Base-by-base conservation (phyloP, 192 early-diverging fungal species). In the Coemansia sp. region DNA sequence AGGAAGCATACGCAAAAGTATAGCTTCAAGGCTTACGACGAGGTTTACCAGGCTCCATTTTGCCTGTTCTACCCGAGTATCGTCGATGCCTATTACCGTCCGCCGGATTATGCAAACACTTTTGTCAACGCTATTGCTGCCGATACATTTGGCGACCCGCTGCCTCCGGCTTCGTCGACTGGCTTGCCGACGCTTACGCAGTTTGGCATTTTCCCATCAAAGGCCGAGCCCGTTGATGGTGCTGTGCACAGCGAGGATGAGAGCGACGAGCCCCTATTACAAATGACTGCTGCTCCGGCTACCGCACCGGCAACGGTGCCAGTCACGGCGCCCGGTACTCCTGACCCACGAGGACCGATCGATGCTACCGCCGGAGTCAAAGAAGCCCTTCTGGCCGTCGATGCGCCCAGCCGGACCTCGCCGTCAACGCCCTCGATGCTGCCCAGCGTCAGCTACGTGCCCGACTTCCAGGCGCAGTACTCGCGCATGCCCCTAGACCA, bases 1-100 rank as follows among this genome's bases (percentile, higher is more conserved):
- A 71, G 85, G 12, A 82, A 84, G 36, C 59, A 73, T 7, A 95
- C 95, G 0, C 75, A 73, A 31, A 90, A 92, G 62, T 92, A 90
- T 73, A 88, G 86, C 62, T 85, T 94, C 74, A 97, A 97, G 69
- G 89, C 93, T 1, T 97, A 94, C 48, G 93, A 94, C 64, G 95
- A 95, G 68, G 88, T 87, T 15, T 88, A 91, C 60, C 71, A 91
- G 19, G 92, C 94, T 0, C 90, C 94, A 3, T 82, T 93, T 85
- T 91, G 77, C 36, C 60, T 88, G 32, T 88, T 90, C 64, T 81
- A 87, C 66, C 87, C 88, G 0, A 63, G 60, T 1, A 77, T 86
- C 19, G 61, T 83, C 17, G 79, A 76, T 46, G 77, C 85, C 19
- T 66, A 63, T 4, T 64, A 63, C 27, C 68, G 62, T 62, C 67